Evolutionary conservation across 306 rosid species (phyloP), one percentile per base, ranked within the genome.

Genomic region (Corylus avellana): DNA sequence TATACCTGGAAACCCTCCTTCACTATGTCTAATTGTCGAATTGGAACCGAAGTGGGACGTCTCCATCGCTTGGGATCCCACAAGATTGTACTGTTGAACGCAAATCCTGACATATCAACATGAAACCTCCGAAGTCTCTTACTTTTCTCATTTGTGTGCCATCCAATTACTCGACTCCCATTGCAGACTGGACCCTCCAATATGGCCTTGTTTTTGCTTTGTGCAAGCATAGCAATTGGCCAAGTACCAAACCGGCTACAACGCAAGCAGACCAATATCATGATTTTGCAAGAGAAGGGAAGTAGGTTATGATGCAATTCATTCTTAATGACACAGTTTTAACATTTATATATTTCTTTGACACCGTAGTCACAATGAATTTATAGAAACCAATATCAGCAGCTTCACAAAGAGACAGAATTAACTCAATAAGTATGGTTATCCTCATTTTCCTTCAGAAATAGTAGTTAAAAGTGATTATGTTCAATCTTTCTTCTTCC

Each of bases 91-190:
- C 98, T 96, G 68, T 96, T 96, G 85, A 96, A 93, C 82, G 98
- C 99, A 88, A 96, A 96, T 61, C 99, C 99, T 17, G 99, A 91
- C 99, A 96, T 96, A 82, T 96, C 99, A 83, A 96, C 98, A 81
- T 96, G 99, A 87, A 96, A 96, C 89, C 99, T 89, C 8, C 97
- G 90, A 42, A 96, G 91, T 83, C 89, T 89, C 84, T 87, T 91
- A 76, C 97, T 93, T 86, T 87, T 96, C 87, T 91, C 97, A 80
- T 96, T 96, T 37, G 99, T 96, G 80, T 93, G 97, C 99, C 99
- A 96, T 74, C 99, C 99, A 78, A 85, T 79, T 83, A 96, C 96
- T 91, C 87, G 96, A 82, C 92, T 93, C 57, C 92, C 92, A 77
- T 96, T 93, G 88, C 99, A 96, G 11, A 91, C 94, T 1, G 99